Base-by-base conservation (phyloP, 768 basidiomycete species). In the Boletus pseudo-olivaceus region DNA sequence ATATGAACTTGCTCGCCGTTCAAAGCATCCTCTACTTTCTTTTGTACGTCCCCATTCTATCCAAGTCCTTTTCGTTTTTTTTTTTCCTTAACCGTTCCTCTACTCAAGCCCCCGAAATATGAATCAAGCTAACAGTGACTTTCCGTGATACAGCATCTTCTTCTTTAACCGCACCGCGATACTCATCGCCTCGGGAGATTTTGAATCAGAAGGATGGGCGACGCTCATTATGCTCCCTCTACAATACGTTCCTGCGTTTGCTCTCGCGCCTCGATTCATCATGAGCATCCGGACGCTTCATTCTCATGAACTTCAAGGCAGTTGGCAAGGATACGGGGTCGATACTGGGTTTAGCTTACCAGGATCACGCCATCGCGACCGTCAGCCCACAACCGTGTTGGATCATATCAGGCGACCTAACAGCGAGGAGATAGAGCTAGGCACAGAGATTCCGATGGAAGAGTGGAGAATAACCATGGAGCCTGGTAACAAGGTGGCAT, bases 1-100 rank as follows among this genome's bases (percentile, higher is more conserved):
- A 58, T 12, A 43, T 58, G 52, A 47, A 34, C 30, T 15, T 54
- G 20, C 53, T 60, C 9, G 47, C 39, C 11, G 14, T 23, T 6
- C 49, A 58, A 35, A 51, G 59, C 32, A 29, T 54, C 10, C 38
- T 60, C 11, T 58, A 51, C 27, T 60, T 60, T 14, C n/a, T 58
- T 10, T 58, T 40, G 59, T 60, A 43, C n/a, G 56, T 53, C 38
- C 14, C 6, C 37, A 14, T 40, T 20, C 20, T 15, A 12, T 44
- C 23, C 23, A 23, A 4, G 4, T 23, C 9, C 17, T 6, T 6
- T 27, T 12, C 0, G 27, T 43, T 17, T 29, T 9, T 43, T 17
- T 29, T 9, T 27, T 20, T n/a, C 26, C 20, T 20, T 10, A 5
- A 0, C n/a, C 11, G 5, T 5, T 17, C 1, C 26, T 39, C 27